Evolutionary conservation across 2,329 filamentous ascomycete genomes (phyloP), one percentile per base, ranked within the genome.

Genomic region (Sphaceloma murrayae): DNA sequence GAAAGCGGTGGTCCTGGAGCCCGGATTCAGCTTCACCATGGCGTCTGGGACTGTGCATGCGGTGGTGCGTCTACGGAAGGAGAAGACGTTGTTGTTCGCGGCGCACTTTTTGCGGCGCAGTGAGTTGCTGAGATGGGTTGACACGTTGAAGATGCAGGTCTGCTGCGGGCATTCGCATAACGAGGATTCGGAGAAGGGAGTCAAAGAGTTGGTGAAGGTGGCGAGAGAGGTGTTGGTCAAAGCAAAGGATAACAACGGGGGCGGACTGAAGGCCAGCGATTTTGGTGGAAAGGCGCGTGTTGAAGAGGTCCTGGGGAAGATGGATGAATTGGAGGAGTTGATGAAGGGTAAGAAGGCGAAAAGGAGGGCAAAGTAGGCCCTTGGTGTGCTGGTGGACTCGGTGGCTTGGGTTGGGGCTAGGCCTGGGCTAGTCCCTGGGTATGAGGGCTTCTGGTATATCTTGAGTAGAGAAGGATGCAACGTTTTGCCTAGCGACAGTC

Each of bases 71-170:
- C n/a, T 18, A 11, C 19, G 18, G 14, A 8, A 34, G 33, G 33
- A 34, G 17, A 17, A 34, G 9, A 34, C 33, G 5, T 34, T 34
- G 33, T 19, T 34, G 9, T 34, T 34, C 17, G 33, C 33, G 13
- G 33, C 17, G 16, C 33, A 34, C 33, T 34, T 21, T n/a, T 14
- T 34, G 14, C 22, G 33, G 11, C 33, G 33, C n/a, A 18, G 14
- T 11, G 33, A 34, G 33, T n/a, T 38, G 10, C 11, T 38, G 19
- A 16, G 16, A 22, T 38, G 34, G 34, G 7, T 38, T n/a, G 34
- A 38, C 13, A 38, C 34, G 19, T 3, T 38, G 4, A 38, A 24
- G 18, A n/a, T 38, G 34, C 34, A 38, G 34, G n/a, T n/a, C n/a
- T n/a, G n/a, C n/a, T 24, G 21, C 19, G 19, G 27, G 34, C 19